Evolutionary conservation across 768 basidiomycete genomes (phyloP).

Genomic region (Termitomyces sp.): DNA sequence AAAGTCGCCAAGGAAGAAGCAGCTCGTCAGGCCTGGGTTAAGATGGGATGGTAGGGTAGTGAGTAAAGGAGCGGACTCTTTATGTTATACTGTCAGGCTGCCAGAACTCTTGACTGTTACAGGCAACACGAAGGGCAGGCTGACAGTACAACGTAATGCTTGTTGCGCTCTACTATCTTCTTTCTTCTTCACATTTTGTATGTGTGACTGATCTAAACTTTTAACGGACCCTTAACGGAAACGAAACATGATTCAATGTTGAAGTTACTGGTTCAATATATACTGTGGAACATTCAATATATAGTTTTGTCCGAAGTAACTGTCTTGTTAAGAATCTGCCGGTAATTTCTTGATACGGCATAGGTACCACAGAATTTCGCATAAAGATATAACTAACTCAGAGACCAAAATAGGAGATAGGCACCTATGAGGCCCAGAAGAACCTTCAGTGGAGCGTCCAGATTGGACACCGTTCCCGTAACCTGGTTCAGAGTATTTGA

Average conservation of each 20-base stretch:
- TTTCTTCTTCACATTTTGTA: not conserved
- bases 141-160: conserved; percentile 15
- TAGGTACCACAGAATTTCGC: not conserved
- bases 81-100: conserved; percentile 17
- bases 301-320: not conserved
- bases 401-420: conserved; percentile 59
- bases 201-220: not conserved
- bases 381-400: conserved; percentile 22
- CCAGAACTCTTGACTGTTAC: conserved; percentile 4
- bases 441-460: conserved; percentile 67
- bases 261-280: not conserved
- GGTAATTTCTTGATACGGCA: not conserved
- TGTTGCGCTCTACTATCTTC: conserved; percentile 3
- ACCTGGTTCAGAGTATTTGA: conserved; percentile 28
- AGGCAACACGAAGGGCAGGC: conserved; percentile 10
- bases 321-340: not conserved
- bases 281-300: not conserved
- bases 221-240: not conserved
- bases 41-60: conserved; percentile 45
- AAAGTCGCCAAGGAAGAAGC: conserved; percentile 68
- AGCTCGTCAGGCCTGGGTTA: conserved; percentile 49
- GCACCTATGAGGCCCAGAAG: conserved; percentile 55
- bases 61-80: conserved; percentile 8
- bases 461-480: conserved; percentile 34
- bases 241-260: not conserved